Conservation (phyloP, 2,329 filamentous ascomycete genomes). For the Ceratocystis alfenasii region DNA sequence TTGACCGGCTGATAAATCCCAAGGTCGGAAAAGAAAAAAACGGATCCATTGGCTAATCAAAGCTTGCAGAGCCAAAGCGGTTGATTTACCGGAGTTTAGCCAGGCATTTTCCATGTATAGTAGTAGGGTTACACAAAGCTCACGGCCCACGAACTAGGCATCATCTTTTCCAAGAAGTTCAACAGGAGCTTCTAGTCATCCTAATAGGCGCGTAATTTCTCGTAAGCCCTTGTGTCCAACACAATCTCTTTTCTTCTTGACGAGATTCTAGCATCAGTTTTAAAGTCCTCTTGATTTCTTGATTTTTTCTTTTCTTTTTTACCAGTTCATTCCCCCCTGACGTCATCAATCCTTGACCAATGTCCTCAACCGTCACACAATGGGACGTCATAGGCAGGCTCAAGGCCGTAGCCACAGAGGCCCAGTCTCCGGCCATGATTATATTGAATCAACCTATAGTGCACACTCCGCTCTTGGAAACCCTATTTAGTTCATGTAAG, state of each 20-base stretch:
- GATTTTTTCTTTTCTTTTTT: no score
- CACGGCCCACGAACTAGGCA: not conserved
- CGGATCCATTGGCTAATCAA: slow-evolving; percentile 11
- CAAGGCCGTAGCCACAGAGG: not conserved
- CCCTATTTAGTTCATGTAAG: slow-evolving; percentile 14
- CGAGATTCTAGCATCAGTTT: no score
- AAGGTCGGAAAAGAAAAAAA: slow-evolving; percentile 10
- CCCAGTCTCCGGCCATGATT: slow-evolving; percentile 33
- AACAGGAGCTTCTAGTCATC: no score
- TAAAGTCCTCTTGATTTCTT: no score
- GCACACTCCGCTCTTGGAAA: slow-evolving; percentile 36
- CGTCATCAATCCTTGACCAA: slow-evolving; percentile 9
- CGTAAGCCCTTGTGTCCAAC: no score
- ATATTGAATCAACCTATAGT: slow-evolving; percentile 42
- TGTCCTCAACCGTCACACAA: slow-evolving; percentile 10
- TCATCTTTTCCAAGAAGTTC: not conserved
- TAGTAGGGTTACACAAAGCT: not conserved
- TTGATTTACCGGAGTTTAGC: not conserved
- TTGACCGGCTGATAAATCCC: not conserved
- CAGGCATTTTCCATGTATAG: not conserved
- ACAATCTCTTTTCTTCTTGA: no score
- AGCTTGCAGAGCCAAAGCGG: not conserved
- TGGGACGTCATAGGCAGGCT: slow-evolving; percentile 20
- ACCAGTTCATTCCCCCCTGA: not conserved
- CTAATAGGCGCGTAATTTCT: no score